These are phyloP conservation scores for Lodderomyces theae DNA, from an alignment of 1,139 yeast genomes.

Conservation along the genomic window DNA sequence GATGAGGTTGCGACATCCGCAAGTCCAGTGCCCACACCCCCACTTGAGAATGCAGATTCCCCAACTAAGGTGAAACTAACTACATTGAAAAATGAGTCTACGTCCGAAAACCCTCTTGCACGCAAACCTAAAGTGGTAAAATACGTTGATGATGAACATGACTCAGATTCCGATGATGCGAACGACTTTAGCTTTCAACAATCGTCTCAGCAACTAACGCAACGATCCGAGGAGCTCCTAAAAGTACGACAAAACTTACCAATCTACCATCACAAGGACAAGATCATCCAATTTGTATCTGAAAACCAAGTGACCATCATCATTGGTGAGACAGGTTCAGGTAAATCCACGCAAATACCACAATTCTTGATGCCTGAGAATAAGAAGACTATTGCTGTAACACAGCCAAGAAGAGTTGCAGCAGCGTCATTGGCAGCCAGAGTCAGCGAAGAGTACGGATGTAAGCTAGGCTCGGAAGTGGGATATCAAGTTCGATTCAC, in stretches of 20 bases:
- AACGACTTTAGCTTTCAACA: constrained; percentile 4
- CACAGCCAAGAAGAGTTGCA: constrained; percentile 97
- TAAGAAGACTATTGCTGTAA: constrained; percentile 71
- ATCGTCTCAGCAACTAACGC: constrained; percentile 22
- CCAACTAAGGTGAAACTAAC: too few relatives aligned
- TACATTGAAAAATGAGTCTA: neutral
- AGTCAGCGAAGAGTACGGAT: constrained; percentile 86
- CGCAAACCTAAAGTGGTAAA: constrained; percentile 12
- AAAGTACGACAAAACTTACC: constrained; percentile 63
- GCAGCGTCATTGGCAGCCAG: constrained; percentile 92
- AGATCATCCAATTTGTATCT: constrained; percentile 54
- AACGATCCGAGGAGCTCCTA: constrained; percentile 48
- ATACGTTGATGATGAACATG: constrained; percentile 17
- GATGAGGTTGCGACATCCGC: constrained; percentile 5
- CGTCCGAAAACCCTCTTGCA: neutral
- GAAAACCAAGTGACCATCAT: constrained; percentile 69
- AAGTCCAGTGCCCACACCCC: neutral
- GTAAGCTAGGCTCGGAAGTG: constrained; percentile 73
- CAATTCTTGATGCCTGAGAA: constrained; percentile 67
- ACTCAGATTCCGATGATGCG: constrained; percentile 5
- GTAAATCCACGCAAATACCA: constrained; percentile 97
- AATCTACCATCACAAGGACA: constrained; percentile 67
- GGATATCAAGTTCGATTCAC: constrained; percentile 91
- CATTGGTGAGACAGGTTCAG: constrained; percentile 97
- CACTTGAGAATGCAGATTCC: neutral